Percentiles rank a stretch among this genome's conserved stretches.
These are phyloP conservation scores for Anethum foeniculum DNA, from an alignment of 140 eudicot species.

Conservation along the genomic window DNA sequence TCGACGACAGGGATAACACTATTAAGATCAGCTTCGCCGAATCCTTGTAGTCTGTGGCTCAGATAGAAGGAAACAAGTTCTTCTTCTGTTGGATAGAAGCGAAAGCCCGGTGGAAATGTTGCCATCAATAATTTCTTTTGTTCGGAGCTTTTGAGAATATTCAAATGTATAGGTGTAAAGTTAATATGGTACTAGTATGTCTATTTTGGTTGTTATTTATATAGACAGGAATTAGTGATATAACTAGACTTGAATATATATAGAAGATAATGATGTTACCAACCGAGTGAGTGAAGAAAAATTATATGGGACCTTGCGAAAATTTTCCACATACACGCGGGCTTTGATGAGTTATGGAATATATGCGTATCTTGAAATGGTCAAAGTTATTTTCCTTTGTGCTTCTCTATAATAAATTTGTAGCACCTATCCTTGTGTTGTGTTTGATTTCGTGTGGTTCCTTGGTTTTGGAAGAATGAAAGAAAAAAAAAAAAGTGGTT, in stretches of 20 bases:
- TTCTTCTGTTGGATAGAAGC: slow-evolving; percentile 83
- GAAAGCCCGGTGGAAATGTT: slow-evolving; percentile 37
- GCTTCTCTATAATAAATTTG: background rate
- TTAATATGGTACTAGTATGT: background rate
- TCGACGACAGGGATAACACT: slow-evolving; percentile 53
- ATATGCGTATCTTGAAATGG: background rate
- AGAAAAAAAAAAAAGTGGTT: no score
- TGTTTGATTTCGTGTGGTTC: no score
- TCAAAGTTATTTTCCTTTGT: background rate
- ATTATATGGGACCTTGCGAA: background rate
- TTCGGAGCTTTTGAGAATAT: background rate
- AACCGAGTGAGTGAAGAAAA: slow-evolving; percentile 5
- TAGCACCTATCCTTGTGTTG: background rate
- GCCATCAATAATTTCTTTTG: background rate
- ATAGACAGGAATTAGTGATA: background rate
- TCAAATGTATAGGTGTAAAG: background rate
- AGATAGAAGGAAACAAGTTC: slow-evolving; percentile 65
- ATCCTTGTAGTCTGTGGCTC: slow-evolving; percentile 36
- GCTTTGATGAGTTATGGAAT: background rate
- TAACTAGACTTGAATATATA: background rate
- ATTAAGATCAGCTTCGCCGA: slow-evolving; percentile 21
- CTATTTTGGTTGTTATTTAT: background rate
- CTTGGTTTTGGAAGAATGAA: no score
- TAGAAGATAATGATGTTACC: background rate
- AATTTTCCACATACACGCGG: slow-evolving; percentile 1